Evolutionary conservation across 2,329 filamentous ascomycete species (phyloP), one percentile per base, ranked within the genome.

Genomic region (Podosphaera xanthii): DNA sequence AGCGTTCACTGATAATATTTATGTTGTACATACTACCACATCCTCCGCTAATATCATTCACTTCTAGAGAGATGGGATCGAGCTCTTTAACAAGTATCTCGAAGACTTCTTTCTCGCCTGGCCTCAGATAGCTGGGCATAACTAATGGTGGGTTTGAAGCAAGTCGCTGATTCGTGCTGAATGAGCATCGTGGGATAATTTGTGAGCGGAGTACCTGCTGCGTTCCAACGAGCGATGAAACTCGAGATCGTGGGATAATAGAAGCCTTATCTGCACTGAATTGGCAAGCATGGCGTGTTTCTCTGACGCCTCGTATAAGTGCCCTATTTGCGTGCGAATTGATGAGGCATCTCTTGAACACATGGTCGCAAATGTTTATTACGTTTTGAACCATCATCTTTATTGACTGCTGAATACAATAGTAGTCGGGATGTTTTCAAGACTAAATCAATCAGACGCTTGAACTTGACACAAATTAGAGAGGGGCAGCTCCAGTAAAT

Each of bases 1-100:
- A 94, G 66, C 75, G 77, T 54, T 81, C 76, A 6, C 84, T 86
- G 55, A 81, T 77, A 63, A 92, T 82, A 66, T 90, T 83, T 64
- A 94, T 84, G 59, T 82, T 84, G 72, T 92, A 92, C 87, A 92
- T 92, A 67, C 82, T 86, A 8, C 87, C 87, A 72, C 87, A 94
- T 36, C 87, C 87, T 60, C 87, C 87, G 33, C 83, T 87, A 58
- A 92, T 80, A 71, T 94, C 87, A 69, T 84, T 83, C 8, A 92
- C 70, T 59, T 70, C 66, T 48, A 72, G 60, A 55, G 64, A 64
- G 44, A 61, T 63, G 33, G 67, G 67, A 35, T 65, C 60, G 55
- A 72, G 62, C 55, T 68, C 65, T n/a, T 59, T 63, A 31, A 60
- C 65, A 54, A 72, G 61, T 46, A 69, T 63, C 60, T 77, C 74